Evolutionary conservation across 192 early-diverging fungal genomes (phyloP).

Genomic region (Coemansia sp.): DNA sequence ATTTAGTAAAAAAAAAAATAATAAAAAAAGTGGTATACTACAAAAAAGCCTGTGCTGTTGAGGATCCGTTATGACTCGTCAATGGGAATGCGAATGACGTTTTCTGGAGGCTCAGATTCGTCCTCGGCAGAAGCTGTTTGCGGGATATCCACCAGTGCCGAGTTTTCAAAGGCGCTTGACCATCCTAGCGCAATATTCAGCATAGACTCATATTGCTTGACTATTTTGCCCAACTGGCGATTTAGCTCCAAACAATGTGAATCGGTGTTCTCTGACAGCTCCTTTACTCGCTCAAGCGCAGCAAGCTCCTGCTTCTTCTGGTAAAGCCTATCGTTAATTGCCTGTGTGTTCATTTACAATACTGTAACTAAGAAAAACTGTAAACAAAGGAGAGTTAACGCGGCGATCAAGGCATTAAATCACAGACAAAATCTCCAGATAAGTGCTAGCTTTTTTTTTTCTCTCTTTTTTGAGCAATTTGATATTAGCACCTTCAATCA

Average conservation of each 20-base stretch:
- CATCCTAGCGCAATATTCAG: conserved; percentile 41
- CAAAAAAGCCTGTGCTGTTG: neutral
- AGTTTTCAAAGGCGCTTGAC: conserved; percentile 52
- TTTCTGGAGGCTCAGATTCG: conserved; percentile 47
- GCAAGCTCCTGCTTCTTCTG: conserved; percentile 53
- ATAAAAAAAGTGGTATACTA: conserved; percentile 3
- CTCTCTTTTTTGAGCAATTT: neutral
- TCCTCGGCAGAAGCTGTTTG: conserved; percentile 37
- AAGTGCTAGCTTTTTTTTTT: neutral
- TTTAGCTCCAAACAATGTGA: conserved; percentile 51
- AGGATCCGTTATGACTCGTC: conserved; percentile 14
- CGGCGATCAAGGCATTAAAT: neutral
- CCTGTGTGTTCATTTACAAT: conserved; percentile 41
- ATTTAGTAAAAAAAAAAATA: neutral
- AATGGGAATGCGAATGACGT: conserved; percentile 45
- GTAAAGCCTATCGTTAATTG: conserved; percentile 33
- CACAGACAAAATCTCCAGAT: neutral
- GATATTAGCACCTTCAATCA: conserved; percentile 1
- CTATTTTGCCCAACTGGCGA: conserved; percentile 50
- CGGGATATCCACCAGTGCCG: conserved; percentile 41
- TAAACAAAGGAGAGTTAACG: conserved; percentile 2
- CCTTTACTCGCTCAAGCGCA: conserved; percentile 39
- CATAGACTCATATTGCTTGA: conserved; percentile 45
- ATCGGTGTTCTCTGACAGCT: conserved; percentile 44
- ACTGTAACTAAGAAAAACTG: neutral